Conservation (phyloP, 2,329 filamentous ascomycete species). For the Aspergillus cejpii region DNA sequence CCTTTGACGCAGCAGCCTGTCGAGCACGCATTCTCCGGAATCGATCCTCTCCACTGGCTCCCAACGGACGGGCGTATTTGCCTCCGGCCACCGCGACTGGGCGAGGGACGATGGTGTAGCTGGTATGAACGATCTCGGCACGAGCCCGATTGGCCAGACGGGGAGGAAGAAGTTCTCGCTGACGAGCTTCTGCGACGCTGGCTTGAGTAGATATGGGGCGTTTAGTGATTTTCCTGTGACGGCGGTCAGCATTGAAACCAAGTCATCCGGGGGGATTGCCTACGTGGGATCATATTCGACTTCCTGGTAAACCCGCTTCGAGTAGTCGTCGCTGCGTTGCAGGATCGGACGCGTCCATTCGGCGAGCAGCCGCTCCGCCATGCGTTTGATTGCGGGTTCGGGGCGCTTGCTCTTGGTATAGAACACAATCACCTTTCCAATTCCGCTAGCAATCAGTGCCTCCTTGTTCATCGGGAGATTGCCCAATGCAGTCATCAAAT, state of each 20-base stretch:
- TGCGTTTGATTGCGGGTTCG: slow-evolving; percentile 81
- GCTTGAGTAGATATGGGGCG: slow-evolving; percentile 33
- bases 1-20: slow-evolving; percentile 39
- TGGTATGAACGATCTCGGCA: slow-evolving; percentile 53
- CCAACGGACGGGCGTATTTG: slow-evolving; percentile 42
- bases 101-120: slow-evolving; percentile 58
- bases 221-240: slow-evolving; percentile 32
- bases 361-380: slow-evolving; percentile 83
- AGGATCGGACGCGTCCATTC: slow-evolving; percentile 96
- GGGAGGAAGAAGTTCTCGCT: slow-evolving; percentile 48
- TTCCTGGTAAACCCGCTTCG: slow-evolving; percentile 62
- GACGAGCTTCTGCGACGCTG: slow-evolving; percentile 46
- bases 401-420: slow-evolving; percentile 93
- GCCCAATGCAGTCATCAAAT: slow-evolving; percentile 74
- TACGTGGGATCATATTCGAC: slow-evolving; percentile 55
- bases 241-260: slow-evolving; percentile 1
- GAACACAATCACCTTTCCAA: slow-evolving; percentile 93
- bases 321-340: slow-evolving; percentile 89
- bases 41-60: slow-evolving; percentile 44
- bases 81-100: slow-evolving; percentile 45
- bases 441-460: slow-evolving; percentile 77
- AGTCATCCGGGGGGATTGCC: slow-evolving; percentile 11
- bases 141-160: slow-evolving; percentile 53
- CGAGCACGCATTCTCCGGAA: slow-evolving; percentile 46
- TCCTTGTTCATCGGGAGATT: slow-evolving; percentile 88